These are phyloP conservation scores for Aspergillus pseudotamarii DNA, from an alignment of 2,329 filamentous ascomycete genomes.

Conservation along the genomic window DNA sequence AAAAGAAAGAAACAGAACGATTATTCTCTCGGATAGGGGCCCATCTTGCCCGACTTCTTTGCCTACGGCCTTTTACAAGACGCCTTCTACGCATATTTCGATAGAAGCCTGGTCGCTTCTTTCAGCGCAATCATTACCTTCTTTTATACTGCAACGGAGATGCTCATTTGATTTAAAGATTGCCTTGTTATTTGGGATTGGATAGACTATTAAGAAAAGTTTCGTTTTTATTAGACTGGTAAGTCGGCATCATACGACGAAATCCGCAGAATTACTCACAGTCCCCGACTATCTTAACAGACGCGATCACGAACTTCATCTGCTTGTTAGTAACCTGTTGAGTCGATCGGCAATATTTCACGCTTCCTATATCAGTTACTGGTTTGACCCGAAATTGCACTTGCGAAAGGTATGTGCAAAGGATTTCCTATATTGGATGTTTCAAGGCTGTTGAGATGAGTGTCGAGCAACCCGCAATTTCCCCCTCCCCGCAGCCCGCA, in stretches of 20 bases:
- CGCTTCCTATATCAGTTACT: constrained; percentile 15
- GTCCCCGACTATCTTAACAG: constrained; percentile 19
- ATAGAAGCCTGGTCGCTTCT: constrained; percentile 36
- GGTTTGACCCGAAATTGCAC: constrained; percentile 18
- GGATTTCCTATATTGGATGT: neutral
- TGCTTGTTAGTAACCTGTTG: constrained; percentile 19
- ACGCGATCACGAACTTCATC: constrained; percentile 32
- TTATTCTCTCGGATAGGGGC: constrained; percentile 7
- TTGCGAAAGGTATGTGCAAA: constrained; percentile 20
- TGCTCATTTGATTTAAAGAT: constrained; percentile 26
- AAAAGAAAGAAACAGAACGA: constrained; percentile 9
- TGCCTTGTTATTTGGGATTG: constrained; percentile 28
- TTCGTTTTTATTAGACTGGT: constrained; percentile 35
- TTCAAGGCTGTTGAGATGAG: neutral
- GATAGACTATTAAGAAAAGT: constrained; percentile 31
- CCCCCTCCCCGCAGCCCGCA: constrained; percentile 5
- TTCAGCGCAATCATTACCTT: constrained; percentile 8
- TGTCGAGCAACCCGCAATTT: constrained; percentile 7
- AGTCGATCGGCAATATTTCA: constrained; percentile 17
- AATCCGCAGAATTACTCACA: constrained; percentile 14
- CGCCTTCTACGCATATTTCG: constrained; percentile 16
- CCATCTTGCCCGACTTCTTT: constrained; percentile 9
- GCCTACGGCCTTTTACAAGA: constrained; percentile 21
- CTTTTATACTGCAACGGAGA: constrained; percentile 12
- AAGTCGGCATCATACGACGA: constrained; percentile 24